Percentiles rank a stretch among this genome's conserved stretches.
phyloP scores from a whole-genome alignment of 768 basidiomycete species.

The Epithele typhae region DNA sequence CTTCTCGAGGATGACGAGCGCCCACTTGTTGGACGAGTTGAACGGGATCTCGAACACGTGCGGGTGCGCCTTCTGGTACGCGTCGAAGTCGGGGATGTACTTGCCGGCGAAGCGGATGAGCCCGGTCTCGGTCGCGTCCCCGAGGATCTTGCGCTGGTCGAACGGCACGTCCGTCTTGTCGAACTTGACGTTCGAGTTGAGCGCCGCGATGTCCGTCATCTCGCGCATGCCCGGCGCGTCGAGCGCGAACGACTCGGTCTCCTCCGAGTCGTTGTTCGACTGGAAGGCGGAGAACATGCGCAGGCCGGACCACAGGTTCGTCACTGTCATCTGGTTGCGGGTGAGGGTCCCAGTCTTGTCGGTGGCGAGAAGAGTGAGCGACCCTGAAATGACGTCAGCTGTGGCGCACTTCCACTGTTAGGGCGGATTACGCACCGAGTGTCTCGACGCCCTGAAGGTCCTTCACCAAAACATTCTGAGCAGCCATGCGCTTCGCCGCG shows the following conservation, averaged over 20 bases:
- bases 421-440: conserved; percentile 37
- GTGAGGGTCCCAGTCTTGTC: conserved; percentile 73
- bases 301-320: conserved; percentile 61
- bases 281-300: conserved; percentile 65
- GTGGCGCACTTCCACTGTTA: not conserved
- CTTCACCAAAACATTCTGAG: conserved; percentile 68
- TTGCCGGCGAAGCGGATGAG: conserved; percentile 63
- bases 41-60: conserved; percentile 75
- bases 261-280: conserved; percentile 65
- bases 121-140: conserved; percentile 76
- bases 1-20: conserved; percentile 59
- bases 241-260: conserved; percentile 45
- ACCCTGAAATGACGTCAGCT: conserved; percentile 7
- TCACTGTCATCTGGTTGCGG: conserved; percentile 70
- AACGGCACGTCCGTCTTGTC: conserved; percentile 61
- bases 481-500: conserved; percentile 68
- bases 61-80: conserved; percentile 41
- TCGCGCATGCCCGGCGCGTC: conserved; percentile 57
- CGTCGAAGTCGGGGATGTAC: conserved; percentile 50
- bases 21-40: conserved; percentile 74
- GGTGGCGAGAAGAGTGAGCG: conserved; percentile 58
- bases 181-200: conserved; percentile 70
- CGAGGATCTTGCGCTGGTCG: conserved; percentile 55
- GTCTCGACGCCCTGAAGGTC: conserved; percentile 73
- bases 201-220: conserved; percentile 57